Conservation (phyloP, 768 basidiomycete genomes). For the Lactarius sanguifluus region DNA sequence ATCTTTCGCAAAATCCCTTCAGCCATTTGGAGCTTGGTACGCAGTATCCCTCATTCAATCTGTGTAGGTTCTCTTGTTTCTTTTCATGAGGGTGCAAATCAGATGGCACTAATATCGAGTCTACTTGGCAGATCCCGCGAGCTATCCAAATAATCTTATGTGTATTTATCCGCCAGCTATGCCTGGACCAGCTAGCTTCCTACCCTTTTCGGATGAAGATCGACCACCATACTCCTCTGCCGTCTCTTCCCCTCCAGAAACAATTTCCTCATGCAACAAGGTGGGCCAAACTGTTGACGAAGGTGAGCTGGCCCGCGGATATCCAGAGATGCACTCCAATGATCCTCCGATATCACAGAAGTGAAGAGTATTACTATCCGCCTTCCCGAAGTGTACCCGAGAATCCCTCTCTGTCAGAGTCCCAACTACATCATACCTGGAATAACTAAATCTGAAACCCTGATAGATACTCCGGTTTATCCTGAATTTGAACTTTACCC, state of each 20-base stretch:
- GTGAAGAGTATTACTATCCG: neutral
- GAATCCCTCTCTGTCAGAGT: constrained; percentile 16
- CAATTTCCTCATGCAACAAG: neutral
- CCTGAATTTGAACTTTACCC: constrained; percentile 26
- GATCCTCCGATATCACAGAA: neutral
- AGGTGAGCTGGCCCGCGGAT: neutral
- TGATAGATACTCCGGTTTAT: constrained; percentile 20
- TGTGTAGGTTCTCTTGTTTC: constrained; percentile 13
- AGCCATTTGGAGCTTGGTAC: constrained; percentile 11
- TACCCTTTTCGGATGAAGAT: constrained; percentile 3
- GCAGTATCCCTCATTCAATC: constrained; percentile 20
- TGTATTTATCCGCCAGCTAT: constrained; percentile 12
- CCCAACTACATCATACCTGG: neutral
- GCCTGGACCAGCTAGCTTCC: constrained; percentile 2
- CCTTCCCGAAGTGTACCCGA: constrained; percentile 16
- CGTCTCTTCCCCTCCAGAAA: neutral
- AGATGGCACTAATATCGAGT: neutral
- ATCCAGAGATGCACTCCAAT: neutral
- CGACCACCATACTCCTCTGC: constrained; percentile 12
- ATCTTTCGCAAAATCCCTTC: constrained; percentile 28
- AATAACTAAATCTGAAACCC: constrained; percentile 7
- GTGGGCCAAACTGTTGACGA: neutral
- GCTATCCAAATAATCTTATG: constrained; percentile 17
- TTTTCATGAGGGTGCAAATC: neutral
- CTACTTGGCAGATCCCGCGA: constrained; percentile 12